phyloP scores from a whole-genome alignment of 441 rosid genomes.

The Adansonia madagascariensis region DNA sequence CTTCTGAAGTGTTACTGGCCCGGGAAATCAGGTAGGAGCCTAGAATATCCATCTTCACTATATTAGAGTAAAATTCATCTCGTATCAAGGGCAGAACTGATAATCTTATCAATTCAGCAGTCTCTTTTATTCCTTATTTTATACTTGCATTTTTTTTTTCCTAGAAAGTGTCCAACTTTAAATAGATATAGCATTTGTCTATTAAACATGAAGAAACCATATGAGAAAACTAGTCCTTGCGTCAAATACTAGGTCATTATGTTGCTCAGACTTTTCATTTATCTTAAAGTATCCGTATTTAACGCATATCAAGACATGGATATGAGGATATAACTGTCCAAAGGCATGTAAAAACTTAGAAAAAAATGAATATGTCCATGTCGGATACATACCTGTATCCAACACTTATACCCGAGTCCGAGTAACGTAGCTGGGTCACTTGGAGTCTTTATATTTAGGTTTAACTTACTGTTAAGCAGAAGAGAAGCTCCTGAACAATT shows the following conservation, averaged over 20 bases:
- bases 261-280: too few relatives aligned
- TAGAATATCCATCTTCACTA: slow-evolving; percentile 1
- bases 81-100: not conserved
- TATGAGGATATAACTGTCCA: too few relatives aligned
- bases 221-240: not conserved
- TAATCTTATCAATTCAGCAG: not conserved
- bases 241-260: not conserved
- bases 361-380: too few relatives aligned
- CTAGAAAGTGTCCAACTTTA: not conserved
- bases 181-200: not conserved
- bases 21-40: slow-evolving; percentile 72
- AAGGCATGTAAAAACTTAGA: too few relatives aligned
- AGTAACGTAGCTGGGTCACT: not conserved
- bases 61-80: not conserved
- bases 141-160: not conserved
- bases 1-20: slow-evolving; percentile 93
- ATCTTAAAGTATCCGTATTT: too few relatives aligned
- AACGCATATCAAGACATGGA: too few relatives aligned
- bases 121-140: not conserved
- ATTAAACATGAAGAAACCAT: not conserved
- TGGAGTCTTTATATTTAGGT: not conserved
- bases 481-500: not conserved
- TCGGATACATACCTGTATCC: too few relatives aligned
- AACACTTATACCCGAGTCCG: too few relatives aligned
- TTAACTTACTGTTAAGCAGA: not conserved